Base-by-base conservation (phyloP, 495 filamentous ascomycete genomes). In the Friedmanniomyces endolithicus region DNA sequence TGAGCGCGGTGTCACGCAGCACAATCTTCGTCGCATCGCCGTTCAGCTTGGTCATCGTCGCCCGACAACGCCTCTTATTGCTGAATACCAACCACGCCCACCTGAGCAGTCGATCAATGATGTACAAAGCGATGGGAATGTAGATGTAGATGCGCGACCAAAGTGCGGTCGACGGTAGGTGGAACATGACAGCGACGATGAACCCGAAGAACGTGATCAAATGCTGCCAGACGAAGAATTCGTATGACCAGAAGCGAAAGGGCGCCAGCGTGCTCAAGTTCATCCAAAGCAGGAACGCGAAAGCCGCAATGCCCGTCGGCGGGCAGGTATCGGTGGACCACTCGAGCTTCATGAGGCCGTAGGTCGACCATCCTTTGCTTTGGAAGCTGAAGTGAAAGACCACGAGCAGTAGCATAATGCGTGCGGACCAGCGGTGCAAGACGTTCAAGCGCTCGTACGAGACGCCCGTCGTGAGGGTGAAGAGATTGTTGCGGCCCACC, bases 61-160 rank as follows among this genome's bases (percentile, higher is more conserved):
- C 85, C 49, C 77, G 71, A 67, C 79, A 76, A n/a, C 78, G 50
- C 7, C 76, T 78, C 58, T 89, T 51, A 62, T 94, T 94, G 56
- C 75, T 71, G 70, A 81, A 87, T 1, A 81, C 55, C 2, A 82
- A 61, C 57, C 66, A 67, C 12, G 63, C 39, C n/a, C 66, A 68
- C 6, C 87, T 74, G 37, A 76, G 72, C 0, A 76, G 63, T 2
- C 87, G 78, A 60, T 94, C 88, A 51, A 88, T 81, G 25, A 78
- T 77, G 40, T 87, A 75, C 0, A 86, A 66, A 1, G 75, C 85
- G 34, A 90, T 78, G 0, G 86, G 76, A 25, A 88, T 75, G 27
- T 50, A 60, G 27, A 60, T 48, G 43, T 60, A 60, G 23, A 60
- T 50, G 6, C 58, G 20, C 11, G 53, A 46, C 35, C 45, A 52